Percentiles rank a stretch among this genome's conserved stretches.
phyloP scores from a whole-genome alignment of 768 basidiomycete species.

The Lepiota venenata region DNA sequence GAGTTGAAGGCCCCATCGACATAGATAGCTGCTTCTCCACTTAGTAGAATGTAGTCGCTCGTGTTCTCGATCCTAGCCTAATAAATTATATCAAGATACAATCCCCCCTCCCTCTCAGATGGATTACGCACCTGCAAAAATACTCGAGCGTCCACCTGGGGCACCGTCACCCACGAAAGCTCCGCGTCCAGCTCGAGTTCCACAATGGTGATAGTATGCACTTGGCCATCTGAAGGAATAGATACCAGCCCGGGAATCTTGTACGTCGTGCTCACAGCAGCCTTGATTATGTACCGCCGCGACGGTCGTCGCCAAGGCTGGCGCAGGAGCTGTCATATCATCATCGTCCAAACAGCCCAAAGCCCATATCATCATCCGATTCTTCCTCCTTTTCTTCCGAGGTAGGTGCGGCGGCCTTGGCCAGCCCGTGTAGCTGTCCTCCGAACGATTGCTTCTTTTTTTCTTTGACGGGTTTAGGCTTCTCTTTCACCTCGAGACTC shows the following conservation, averaged over 20 bases:
- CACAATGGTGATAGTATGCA: constrained; percentile 30
- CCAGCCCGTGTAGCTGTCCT: constrained; percentile 27
- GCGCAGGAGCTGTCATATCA: background rate
- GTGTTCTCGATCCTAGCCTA: constrained; percentile 37
- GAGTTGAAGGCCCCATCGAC: constrained; percentile 41
- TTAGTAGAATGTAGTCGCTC: constrained; percentile 34
- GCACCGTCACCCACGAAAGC: constrained; percentile 34
- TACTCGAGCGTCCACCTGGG: constrained; percentile 29
- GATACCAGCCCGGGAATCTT: constrained; percentile 27
- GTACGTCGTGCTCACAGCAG: constrained; percentile 29
- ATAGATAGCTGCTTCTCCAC: constrained; percentile 33
- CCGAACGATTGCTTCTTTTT: constrained; percentile 28
- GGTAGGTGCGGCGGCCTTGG: no score
- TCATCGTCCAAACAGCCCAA: constrained; percentile 10
- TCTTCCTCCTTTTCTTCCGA: background rate
- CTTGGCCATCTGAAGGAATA: constrained; percentile 27
- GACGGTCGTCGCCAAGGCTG: background rate
- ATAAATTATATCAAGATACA: background rate
- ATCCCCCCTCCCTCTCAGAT: background rate
- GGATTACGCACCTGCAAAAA: constrained; percentile 25
- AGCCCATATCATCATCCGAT: constrained; percentile 8
- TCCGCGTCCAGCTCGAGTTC: constrained; percentile 26
- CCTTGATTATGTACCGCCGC: constrained; percentile 23
- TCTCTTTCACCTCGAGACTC: constrained; percentile 20
- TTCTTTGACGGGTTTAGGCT: constrained; percentile 14